Base-by-base conservation (phyloP, 2,329 filamentous ascomycete species). In the Hypocreales sp. region DNA sequence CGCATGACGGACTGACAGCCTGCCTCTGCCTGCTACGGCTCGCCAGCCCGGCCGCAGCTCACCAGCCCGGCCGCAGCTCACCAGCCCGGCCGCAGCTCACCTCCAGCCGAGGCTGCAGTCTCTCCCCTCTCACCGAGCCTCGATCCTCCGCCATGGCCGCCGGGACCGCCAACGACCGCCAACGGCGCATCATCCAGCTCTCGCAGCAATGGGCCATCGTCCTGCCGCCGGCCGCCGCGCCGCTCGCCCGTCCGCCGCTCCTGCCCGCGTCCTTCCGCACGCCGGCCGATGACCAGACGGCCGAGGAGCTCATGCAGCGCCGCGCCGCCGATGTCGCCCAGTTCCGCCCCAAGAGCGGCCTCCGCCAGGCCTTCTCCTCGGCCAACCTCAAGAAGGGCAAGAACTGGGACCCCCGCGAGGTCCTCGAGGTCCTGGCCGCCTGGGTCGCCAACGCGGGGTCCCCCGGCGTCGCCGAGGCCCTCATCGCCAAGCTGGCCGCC, bases 381-480 rank as follows among this genome's bases (percentile, higher is more conserved):
- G 38, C 39, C 26, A 53, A 49, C 25, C 36, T 55, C 22, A 58
- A 55, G 33, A 61, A 56, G 33, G 61, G 52, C 37, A 67, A 67
- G 40, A 41, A 52, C 22, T 67, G 60, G 58, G 61, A 69, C 16
- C 53, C 63, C 8, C 57, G 53, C 23, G 60, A 71, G 34, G 56
- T 71, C 13, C 61, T 69, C 26, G 58, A 61, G 26, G 58, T 60
- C 10, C 50, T 72, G 28, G 49, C 60, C 25, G 47, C 50, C 22
- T 64, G 67, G 39, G 53, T 72, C 30, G 45, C 51, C 20, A 61
- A 57, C 25, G 47, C 46, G 11, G 65, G 66, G 9, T 57, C 63
- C 1, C 56, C 67, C 0, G 67, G 61, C 7, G 59, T 72, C 5
- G 67, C 64, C n/a, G 63, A 71, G 39, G 62, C 61, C 1, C 51